Conservation (phyloP, 371 early-diverging fungal genomes). For the Lichtheimia ramosa region DNA sequence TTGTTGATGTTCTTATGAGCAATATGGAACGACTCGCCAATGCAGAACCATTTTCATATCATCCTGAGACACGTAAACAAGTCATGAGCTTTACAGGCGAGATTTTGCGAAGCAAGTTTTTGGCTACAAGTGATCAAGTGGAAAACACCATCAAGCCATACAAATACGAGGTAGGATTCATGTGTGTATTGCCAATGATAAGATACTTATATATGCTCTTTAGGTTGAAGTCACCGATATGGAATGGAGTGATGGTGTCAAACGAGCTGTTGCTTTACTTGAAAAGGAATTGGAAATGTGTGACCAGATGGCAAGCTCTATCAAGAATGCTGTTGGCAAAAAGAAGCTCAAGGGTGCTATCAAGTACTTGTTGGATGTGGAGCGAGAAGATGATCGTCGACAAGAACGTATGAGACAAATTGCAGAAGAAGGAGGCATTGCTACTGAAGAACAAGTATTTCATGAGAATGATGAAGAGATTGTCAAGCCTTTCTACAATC, state of each 20-base stretch:
- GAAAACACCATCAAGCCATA: constrained; percentile 98
- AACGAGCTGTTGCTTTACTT: constrained; percentile 71
- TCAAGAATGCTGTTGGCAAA: constrained; percentile 78
- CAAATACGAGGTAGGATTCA: constrained; percentile 77
- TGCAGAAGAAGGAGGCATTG: constrained; percentile 20
- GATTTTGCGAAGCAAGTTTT: constrained; percentile 82
- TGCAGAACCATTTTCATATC: constrained; percentile 83
- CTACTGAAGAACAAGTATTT: constrained; percentile 20
- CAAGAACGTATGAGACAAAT: constrained; percentile 36
- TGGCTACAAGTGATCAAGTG: constrained; percentile 91
- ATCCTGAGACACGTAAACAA: constrained; percentile 80
- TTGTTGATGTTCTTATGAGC: constrained; percentile 83
- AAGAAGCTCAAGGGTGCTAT: constrained; percentile 85
- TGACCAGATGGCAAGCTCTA: constrained; percentile 67
- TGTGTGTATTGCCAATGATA: neutral
- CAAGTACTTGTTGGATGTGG: constrained; percentile 57
- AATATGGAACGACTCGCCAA: constrained; percentile 82
- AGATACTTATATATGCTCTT: neutral
- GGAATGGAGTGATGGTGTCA: constrained; percentile 92
- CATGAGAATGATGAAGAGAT: constrained; percentile 42
- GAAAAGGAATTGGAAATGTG: constrained; percentile 79
- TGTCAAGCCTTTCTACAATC: constrained; percentile 60
- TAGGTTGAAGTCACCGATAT: constrained; percentile 83
- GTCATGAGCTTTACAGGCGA: constrained; percentile 82
- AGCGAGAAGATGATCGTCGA: constrained; percentile 53